These are phyloP conservation scores for Pulveroboletus sp. DNA, from an alignment of 768 basidiomycete species.

Conservation along the genomic window DNA sequence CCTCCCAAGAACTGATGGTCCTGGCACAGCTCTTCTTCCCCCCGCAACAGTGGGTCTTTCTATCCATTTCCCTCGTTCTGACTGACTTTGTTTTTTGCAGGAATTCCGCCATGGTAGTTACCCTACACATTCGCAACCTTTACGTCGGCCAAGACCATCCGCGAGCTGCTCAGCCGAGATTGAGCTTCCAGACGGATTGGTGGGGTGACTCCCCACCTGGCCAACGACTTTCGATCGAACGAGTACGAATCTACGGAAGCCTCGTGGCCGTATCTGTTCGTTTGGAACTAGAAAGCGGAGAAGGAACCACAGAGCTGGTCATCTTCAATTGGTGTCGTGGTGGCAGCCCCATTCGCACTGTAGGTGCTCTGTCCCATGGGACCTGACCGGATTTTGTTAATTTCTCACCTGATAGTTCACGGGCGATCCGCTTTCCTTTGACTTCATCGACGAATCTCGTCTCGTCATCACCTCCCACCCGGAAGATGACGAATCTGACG, in stretches of 20 bases:
- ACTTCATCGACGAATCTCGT: conserved; percentile 24
- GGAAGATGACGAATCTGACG: conserved; percentile 31
- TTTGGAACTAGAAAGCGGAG: conserved; percentile 29
- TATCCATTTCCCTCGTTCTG: not conserved
- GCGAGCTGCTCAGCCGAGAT: conserved; percentile 30
- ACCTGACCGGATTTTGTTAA: not conserved
- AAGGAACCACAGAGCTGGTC: conserved; percentile 29
- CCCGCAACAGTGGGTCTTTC: conserved; percentile 21
- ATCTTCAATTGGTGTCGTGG: conserved; percentile 30
- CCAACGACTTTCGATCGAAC: conserved; percentile 29
- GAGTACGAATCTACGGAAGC: conserved; percentile 26
- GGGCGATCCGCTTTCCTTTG: conserved; percentile 30
- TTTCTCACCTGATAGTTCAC: conserved; percentile 16
- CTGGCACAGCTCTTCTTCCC: conserved; percentile 29
- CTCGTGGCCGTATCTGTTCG: conserved; percentile 25
- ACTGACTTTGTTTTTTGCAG: conserved; percentile 11
- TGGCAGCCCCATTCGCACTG: conserved; percentile 25
- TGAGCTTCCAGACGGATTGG: conserved; percentile 32
- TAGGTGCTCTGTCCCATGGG: conserved; percentile 7
- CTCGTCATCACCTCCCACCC: conserved; percentile 27
- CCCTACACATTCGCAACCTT: conserved; percentile 50
- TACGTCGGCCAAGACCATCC: conserved; percentile 54
- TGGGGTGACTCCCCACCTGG: conserved; percentile 31
- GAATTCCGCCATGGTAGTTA: conserved; percentile 22
- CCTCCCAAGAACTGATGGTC: conserved; percentile 28